Base-by-base conservation (phyloP, 768 basidiomycete genomes). In the Podaxis carcinomalis region DNA sequence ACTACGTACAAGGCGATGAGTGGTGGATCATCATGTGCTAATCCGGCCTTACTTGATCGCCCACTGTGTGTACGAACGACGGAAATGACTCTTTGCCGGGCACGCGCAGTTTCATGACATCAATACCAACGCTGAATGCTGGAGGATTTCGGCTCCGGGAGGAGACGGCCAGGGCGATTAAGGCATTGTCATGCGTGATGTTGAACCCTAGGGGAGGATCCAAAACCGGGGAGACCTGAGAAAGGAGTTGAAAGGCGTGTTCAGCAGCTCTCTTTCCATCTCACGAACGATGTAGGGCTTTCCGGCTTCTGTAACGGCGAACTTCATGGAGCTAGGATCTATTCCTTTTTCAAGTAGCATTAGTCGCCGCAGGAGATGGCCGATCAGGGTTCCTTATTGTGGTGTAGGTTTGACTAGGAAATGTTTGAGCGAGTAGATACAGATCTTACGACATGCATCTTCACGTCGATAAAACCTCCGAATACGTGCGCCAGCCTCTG, bases 41-140 rank as follows among this genome's bases (percentile, higher is more conserved):
- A 56, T 37, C 21, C 23, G 63, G 52, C 37, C 72, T 61, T 61
- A 88, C 92, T 80, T 89, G 86, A 55, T 88, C 87, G 25, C 79
- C 78, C 37, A 93, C 75, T 23, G 78, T 78, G 55, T 83, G 77
- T 6, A 92, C 77, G 68, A 94, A 91, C 1, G 83, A 80, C 9
- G 70, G 60, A 61, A 89, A 78, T 1, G 83, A 79, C 42, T 82
- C 80, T 16, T 83, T 79, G 10, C 78, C 73, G 10, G 90, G 91
- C 19, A 89, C 71, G 49, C 78, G 79, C 44, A 90, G 76, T 68
- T 85, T 87, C 92, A 94, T 95, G 51, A 93, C 80, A 73, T 95
- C 92, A 42, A 93, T 76, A 19, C 93, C 92, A 9, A 93, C 68
- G 10, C 78, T 83, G 51, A 84, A 88, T 2, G 84, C 83, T 19